Evolutionary conservation across 139 green algal species (phyloP).

Genomic region (Picochlorum sp.): DNA sequence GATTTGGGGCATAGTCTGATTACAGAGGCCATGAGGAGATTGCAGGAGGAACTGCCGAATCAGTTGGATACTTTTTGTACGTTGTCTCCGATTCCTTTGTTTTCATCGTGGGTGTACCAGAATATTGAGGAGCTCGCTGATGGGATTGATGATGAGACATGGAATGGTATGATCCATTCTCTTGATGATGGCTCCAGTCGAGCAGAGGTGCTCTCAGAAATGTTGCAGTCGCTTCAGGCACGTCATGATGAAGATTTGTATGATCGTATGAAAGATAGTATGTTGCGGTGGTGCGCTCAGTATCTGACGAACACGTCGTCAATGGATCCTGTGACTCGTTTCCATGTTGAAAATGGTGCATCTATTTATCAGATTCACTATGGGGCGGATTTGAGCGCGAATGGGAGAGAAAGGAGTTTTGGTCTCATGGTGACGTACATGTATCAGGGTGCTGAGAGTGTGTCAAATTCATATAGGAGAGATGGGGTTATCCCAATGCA

Average conservation of each 20-base stretch:
- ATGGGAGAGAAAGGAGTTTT: slow-evolving; percentile 36
- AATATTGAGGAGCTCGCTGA: not conserved
- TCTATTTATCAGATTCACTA: slow-evolving; percentile 53
- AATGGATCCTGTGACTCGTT: slow-evolving; percentile 75
- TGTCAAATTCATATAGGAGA: too few relatives aligned
- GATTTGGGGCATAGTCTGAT: slow-evolving; percentile 79
- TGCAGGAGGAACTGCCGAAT: slow-evolving; percentile 41
- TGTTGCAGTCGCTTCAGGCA: not conserved
- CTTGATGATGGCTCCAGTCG: not conserved
- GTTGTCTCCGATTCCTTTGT: slow-evolving; percentile 69
- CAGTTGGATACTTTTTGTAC: slow-evolving; percentile 49
- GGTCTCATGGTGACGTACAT: slow-evolving; percentile 84
- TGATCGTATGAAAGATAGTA: not conserved
- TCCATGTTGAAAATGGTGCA: slow-evolving; percentile 78
- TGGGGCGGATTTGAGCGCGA: slow-evolving; percentile 39
- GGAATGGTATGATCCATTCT: not conserved
- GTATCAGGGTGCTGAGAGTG: slow-evolving; percentile 27
- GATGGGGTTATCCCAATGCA: too few relatives aligned
- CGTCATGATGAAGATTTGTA: not conserved
- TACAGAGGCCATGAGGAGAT: slow-evolving; percentile 38
- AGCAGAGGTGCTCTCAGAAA: not conserved
- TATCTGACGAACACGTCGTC: slow-evolving; percentile 20
- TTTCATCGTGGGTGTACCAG: slow-evolving; percentile 46
- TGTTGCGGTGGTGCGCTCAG: not conserved
- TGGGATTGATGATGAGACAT: too few relatives aligned